Base-by-base conservation (phyloP, 805 yeast genomes). In the Barnettozyma wickerhamii region DNA sequence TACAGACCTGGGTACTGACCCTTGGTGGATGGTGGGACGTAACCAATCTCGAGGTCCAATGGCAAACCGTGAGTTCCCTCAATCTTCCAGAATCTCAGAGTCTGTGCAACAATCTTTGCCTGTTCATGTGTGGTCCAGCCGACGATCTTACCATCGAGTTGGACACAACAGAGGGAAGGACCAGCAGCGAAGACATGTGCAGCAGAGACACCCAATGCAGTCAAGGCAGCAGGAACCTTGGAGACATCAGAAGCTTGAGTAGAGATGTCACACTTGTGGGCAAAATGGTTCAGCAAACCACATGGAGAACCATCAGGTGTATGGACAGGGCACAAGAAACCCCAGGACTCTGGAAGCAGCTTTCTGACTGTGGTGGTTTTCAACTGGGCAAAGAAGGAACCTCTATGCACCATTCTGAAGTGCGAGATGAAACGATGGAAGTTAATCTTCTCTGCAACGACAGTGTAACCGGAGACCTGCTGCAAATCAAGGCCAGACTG, bases 281-380 rank as follows among this genome's bases (percentile, higher is more conserved):
- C 84, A 69, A 93, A 81, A 74, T 93, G 99, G 67, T 93, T 93
- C 58, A 93, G 71, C 62, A 93, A 73, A 71, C 99, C 99, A 80
- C 99, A 93, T 17, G 99, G 99, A 38, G 98, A 85, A 55, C 99
- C 99, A 83, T 93, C 99, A 6, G 99, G 99, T 12, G 99, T 93
- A 65, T 93, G 99, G 19, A 93, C 99, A 10, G 99, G 99, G 68
- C 99, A 93, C 54, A 93, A 68, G 76, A 93, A 93, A 4, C 99
- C 99, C 99, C 99, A 93, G 1, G 96, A 86, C 64, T 93, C 99
- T 1, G 99, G 99, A 43, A 93, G 74, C 55, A 93, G 71, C 64
- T 93, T 93, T 71, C 99, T 81, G 36, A 93, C 99, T 1, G 98
- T 84, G 19, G 99, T 93, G 31, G 99, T 93, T 63, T 93, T 93